Evolutionary conservation across 305 asterid genomes (phyloP), one percentile per base, ranked within the genome.

Genomic region (Solanum hybrid): DNA sequence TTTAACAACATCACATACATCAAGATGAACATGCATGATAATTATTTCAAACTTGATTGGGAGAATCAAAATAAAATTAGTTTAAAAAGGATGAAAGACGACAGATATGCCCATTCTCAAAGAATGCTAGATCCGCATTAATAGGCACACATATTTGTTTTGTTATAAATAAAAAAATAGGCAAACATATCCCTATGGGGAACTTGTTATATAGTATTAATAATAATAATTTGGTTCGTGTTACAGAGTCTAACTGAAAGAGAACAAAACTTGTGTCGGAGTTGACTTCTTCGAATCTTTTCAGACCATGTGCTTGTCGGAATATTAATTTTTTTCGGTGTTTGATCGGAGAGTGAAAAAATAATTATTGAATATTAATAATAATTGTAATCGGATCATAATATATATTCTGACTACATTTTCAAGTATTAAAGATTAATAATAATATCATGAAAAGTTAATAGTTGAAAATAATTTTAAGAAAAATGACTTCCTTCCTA

Each of bases 91-190:
- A 81, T 90, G 92, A 90, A 91, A 96, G 89, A 95, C 92, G 96
- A 96, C 98, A 94, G 96, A 96, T 95, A 96, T 96, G 87, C 97
- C 92, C 95, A 96, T 95, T 96, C 98, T 93, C 81, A 94, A 93
- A 93, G 92, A 95, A 91, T 92, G 95, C 94, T 92, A 94, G 97
- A 95, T 96, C 98, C 98, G 96, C 92, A 94, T 94, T 94, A 92
- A 92, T 94, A 94, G 97, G 98, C 94, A 92, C 93, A 93, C 96
- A 94, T 26, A 71, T 24, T 71, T 69, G 73, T 69, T 69, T 69
- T 69, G 9, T 69, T 69, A 26, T 61, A 69, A 69, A 11, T 10
- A 0, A 24, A 69, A n/a, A 24, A 92, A 92, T 93, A 93, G 96
- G 97, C 93, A 92, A 93, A 93, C 96, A 94, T 92, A 90, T 93